Conservation (phyloP, 2,329 filamentous ascomycete species). For the Aschersonia sp. region DNA sequence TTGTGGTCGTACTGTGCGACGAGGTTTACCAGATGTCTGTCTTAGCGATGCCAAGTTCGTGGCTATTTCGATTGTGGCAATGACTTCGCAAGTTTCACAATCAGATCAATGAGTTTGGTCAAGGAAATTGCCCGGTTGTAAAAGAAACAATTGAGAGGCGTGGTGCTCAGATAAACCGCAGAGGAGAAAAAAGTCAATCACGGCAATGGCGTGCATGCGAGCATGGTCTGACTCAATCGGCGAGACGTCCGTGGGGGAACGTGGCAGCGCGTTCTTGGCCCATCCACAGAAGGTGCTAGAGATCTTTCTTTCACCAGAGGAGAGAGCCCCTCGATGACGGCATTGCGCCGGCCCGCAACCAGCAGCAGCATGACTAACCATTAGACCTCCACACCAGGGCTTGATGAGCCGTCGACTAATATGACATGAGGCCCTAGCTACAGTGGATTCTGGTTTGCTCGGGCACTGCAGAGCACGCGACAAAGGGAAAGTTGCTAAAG, state of each 20-base stretch:
- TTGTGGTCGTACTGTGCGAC: conserved; percentile 29
- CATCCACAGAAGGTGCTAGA: conserved; percentile 7
- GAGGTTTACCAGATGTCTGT: conserved; percentile 4
- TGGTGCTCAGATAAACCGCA: too few relatives aligned
- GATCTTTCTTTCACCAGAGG: not conserved
- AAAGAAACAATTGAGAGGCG: too few relatives aligned
- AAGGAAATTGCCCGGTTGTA: too few relatives aligned
- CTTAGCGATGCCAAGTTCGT: too few relatives aligned
- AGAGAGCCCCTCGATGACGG: not conserved
- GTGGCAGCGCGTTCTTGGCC: not conserved
- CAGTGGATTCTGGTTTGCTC: too few relatives aligned
- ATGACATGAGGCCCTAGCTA: too few relatives aligned
- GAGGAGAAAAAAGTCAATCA: conserved; percentile 8
- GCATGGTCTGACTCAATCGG: conserved; percentile 22
- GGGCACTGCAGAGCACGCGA: too few relatives aligned
- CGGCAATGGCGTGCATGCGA: conserved; percentile 16
- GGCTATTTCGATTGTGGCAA: too few relatives aligned
- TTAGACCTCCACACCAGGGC: not conserved
- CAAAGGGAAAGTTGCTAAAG: too few relatives aligned
- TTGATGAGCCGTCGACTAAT: too few relatives aligned
- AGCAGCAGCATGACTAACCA: not conserved
- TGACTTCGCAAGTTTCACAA: too few relatives aligned
- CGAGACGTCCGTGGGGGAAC: conserved; percentile 11
- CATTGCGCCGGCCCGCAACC: not conserved
- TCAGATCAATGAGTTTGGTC: too few relatives aligned